Percentiles rank a stretch among this genome's conserved stretches.
phyloP scores from a whole-genome alignment of 2,329 filamentous ascomycete genomes.

The Fusarium sp. region DNA sequence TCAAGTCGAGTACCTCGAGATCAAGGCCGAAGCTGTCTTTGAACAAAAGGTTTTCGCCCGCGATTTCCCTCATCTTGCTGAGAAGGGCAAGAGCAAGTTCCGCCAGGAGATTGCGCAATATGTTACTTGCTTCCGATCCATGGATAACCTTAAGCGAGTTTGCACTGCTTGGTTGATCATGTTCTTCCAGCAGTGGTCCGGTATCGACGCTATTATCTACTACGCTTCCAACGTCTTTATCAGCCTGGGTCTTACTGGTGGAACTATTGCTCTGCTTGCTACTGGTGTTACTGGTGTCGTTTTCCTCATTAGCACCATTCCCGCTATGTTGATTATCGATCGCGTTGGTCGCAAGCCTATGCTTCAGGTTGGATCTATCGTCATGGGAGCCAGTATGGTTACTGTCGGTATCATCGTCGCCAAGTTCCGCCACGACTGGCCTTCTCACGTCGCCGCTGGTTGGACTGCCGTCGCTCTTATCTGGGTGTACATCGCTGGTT shows the following conservation, averaged over 20 bases:
- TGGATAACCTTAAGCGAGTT: constrained; percentile 70
- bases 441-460: constrained; percentile 49
- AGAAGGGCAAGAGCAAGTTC: constrained; percentile 56
- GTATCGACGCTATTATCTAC: constrained; percentile 55
- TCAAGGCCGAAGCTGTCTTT: constrained; percentile 81
- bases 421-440: constrained; percentile 42
- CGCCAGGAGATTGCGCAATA: constrained; percentile 62
- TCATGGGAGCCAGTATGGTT: constrained; percentile 49
- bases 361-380: constrained; percentile 51
- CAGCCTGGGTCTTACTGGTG: constrained; percentile 69
- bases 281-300: constrained; percentile 78
- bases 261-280: constrained; percentile 70
- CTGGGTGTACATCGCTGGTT: constrained; percentile 63
- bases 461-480: constrained; percentile 54
- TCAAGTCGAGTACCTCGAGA: constrained; percentile 82
- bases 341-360: constrained; percentile 55
- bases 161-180: constrained; percentile 71
- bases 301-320: constrained; percentile 63
- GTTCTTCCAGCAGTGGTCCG: constrained; percentile 64
- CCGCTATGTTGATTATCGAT: constrained; percentile 53
- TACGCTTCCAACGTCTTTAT: constrained; percentile 68
- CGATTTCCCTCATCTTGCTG: constrained; percentile 59
- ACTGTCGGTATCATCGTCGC: constrained; percentile 35
- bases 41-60: constrained; percentile 77
- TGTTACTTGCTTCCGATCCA: constrained; percentile 43